phyloP scores from a whole-genome alignment of 139 green algal species.

The Micractinium conductrix region DNA sequence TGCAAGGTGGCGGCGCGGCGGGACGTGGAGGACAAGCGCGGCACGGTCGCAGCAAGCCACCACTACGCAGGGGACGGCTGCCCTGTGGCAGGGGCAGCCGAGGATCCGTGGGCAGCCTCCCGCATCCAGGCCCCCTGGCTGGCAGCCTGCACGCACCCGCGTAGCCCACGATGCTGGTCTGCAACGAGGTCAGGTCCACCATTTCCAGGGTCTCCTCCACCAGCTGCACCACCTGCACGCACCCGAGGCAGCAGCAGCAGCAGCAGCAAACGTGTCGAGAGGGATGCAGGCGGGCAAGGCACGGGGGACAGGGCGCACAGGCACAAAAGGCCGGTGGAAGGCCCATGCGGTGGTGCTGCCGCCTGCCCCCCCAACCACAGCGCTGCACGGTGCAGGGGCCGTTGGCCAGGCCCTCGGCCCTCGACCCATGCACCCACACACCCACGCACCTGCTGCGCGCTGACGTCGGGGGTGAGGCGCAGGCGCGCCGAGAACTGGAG shows the following conservation, averaged over 20 bases:
- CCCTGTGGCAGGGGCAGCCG: too few relatives aligned
- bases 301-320: too few relatives aligned
- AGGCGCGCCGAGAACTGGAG: conserved; percentile 72
- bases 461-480: conserved; percentile 50
- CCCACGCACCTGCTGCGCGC: conserved; percentile 27
- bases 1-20: too few relatives aligned
- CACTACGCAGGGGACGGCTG: too few relatives aligned
- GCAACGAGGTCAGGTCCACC: conserved; percentile 71
- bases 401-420: too few relatives aligned
- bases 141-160: conserved; percentile 16
- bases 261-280: neutral
- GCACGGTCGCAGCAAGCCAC: too few relatives aligned
- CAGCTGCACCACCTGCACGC: neutral
- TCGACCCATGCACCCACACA: conserved; percentile 5
- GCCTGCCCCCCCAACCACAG: neutral
- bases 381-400: neutral
- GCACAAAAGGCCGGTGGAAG: too few relatives aligned
- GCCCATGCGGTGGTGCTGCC: too few relatives aligned
- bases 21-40: too few relatives aligned
- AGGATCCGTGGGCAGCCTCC: too few relatives aligned
- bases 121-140: too few relatives aligned
- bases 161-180: conserved; percentile 54
- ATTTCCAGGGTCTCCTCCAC: conserved; percentile 79
- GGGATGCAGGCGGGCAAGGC: neutral
- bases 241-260: neutral